Base-by-base conservation (phyloP, 306 rosid species). In the Lathyrus aphaca region DNA sequence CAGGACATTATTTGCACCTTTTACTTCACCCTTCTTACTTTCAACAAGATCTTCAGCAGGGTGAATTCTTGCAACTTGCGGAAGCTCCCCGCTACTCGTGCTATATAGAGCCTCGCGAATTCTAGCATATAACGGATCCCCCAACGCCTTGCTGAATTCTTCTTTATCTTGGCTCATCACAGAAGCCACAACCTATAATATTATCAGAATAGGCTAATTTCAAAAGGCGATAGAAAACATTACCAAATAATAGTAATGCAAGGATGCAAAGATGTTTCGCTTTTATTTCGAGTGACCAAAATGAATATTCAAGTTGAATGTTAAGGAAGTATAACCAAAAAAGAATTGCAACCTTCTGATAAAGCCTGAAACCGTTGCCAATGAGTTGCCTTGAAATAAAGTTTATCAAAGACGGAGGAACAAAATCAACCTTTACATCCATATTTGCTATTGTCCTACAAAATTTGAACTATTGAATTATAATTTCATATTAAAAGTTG, bases 361-460 rank as follows among this genome's bases (percentile, higher is more conserved):
- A 95, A 71, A 95, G 95, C 63, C 68, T 85, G 88, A 95, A 89
- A 77, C 96, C 99, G 68, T 68, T 88, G 77, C 97, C 96, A 5
- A 95, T 83, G 73, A 95, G 86, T 85, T 95, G 99, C 75, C 99
- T 86, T 50, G 97, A 81, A 74, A 95, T 77, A 74, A 95, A 95
- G 88, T 95, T 91, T 54, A 95, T 86, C 58, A 91, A 82, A 51
- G 96, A 80, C 13, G 99, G 96, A 48, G 95, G 93, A 35, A 91
- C 76, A 15, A 95, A 83, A 67, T 95, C 97, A 84, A 95, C 73
- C 91, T 95, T 95, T 37, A 95, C 35, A 86, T 95, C 99, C 96
- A 91, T 67, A 86, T 68, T 95, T 46, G 85, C 95, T 79, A 89
- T 91, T 17, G 95, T 84, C 95, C 99, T 95, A 75, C 80, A 80